phyloP scores from a whole-genome alignment of 2,329 filamentous ascomycete species.

The Ciborinia camelliae region DNA sequence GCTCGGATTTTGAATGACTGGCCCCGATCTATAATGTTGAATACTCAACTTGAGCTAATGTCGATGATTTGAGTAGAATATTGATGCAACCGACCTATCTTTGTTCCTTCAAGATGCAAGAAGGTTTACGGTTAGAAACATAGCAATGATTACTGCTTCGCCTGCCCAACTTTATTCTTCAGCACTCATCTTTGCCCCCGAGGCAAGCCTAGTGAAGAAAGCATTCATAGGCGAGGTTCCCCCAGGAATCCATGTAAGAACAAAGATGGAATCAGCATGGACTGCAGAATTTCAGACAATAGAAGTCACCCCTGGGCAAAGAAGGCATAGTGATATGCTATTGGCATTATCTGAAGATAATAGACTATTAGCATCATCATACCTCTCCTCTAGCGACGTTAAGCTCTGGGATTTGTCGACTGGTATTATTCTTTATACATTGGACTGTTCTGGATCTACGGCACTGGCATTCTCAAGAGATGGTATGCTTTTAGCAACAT shows the following conservation, averaged over 20 bases:
- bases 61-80: background rate
- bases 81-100: background rate
- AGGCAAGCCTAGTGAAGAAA: constrained; percentile 31
- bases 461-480: background rate
- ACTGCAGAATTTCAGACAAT: background rate
- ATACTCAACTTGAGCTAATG: background rate
- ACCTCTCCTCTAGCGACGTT: background rate
- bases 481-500: background rate
- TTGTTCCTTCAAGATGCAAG: constrained; percentile 5
- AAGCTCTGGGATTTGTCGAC: background rate
- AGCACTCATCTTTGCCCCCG: constrained; percentile 37
- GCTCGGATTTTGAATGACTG: background rate
- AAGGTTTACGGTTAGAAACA: constrained; percentile 7
- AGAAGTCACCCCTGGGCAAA: too few species aligned
- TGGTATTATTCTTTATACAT: background rate
- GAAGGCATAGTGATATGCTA: too few species aligned
- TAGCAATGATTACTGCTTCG: constrained; percentile 25
- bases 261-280: constrained; percentile 18
- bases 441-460: background rate
- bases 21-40: background rate
- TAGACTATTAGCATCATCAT: background rate
- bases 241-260: constrained; percentile 15
- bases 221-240: constrained; percentile 15
- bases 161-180: constrained; percentile 38
- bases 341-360: background rate